phyloP scores from a whole-genome alignment of 352 stramenopile genomes.

The Globisporangium parvum region DNA sequence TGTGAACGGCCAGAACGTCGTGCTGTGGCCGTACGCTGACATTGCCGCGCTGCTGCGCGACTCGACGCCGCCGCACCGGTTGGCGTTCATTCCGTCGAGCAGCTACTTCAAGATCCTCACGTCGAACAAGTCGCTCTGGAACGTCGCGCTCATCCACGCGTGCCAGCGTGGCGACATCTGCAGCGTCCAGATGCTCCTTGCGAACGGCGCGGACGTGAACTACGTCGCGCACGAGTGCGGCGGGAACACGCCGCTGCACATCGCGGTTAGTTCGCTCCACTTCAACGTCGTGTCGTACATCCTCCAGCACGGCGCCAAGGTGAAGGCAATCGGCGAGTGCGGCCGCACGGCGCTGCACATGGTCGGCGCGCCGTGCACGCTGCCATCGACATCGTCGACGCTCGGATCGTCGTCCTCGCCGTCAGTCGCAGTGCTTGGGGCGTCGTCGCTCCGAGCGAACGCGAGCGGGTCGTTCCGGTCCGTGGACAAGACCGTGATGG shows the following conservation, averaged over 20 bases:
- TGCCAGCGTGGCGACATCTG: slow-evolving; percentile 80
- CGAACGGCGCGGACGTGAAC: slow-evolving; percentile 84
- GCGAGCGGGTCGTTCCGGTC: slow-evolving; percentile 26
- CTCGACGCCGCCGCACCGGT: slow-evolving; percentile 61
- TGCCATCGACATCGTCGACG: slow-evolving; percentile 38
- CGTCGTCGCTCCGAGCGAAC: slow-evolving; percentile 13
- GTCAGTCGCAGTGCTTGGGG: not conserved
- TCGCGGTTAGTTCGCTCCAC: slow-evolving; percentile 73
- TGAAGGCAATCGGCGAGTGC: slow-evolving; percentile 61
- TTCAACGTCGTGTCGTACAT: slow-evolving; percentile 87
- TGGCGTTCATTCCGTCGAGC: slow-evolving; percentile 78
- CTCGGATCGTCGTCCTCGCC: slow-evolving; percentile 12
- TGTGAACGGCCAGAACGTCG: slow-evolving; percentile 83
- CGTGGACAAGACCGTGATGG: slow-evolving; percentile 60
- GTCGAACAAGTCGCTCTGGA: slow-evolving; percentile 84
- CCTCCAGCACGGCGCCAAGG: slow-evolving; percentile 80
- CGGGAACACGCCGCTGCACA: slow-evolving; percentile 73
- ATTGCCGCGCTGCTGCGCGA: slow-evolving; percentile 59
- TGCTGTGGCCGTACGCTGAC: slow-evolving; percentile 77
- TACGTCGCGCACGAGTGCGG: slow-evolving; percentile 79
- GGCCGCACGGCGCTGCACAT: slow-evolving; percentile 75
- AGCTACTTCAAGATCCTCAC: slow-evolving; percentile 88
- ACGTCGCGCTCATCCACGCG: slow-evolving; percentile 82
- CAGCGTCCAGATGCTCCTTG: slow-evolving; percentile 84
- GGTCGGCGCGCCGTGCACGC: slow-evolving; percentile 57